These are phyloP conservation scores for Malbranchea zuffiana DNA, from an alignment of 2,329 filamentous ascomycete genomes.

Conservation along the genomic window DNA sequence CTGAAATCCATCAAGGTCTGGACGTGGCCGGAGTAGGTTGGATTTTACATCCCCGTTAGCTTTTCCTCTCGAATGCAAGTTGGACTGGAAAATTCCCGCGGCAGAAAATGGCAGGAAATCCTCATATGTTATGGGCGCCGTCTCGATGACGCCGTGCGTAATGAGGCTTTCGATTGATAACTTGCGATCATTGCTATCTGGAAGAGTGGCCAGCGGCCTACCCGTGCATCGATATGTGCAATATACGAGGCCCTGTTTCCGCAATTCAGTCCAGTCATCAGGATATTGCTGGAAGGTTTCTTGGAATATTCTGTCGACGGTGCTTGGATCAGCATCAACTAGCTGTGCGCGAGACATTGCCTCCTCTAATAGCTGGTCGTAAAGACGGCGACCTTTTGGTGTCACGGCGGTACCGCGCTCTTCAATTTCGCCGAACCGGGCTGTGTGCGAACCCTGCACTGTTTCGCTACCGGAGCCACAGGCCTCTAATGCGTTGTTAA, in stretches of 20 bases:
- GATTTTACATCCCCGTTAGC: too few relatives aligned
- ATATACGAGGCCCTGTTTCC: slow-evolving; percentile 30
- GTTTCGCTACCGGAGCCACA: background rate
- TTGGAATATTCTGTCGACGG: slow-evolving; percentile 17
- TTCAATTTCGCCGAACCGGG: slow-evolving; percentile 45
- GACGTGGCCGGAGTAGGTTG: too few relatives aligned
- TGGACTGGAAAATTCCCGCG: slow-evolving; percentile 43
- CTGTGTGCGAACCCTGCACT: slow-evolving; percentile 35
- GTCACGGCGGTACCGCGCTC: slow-evolving; percentile 44
- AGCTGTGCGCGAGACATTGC: slow-evolving; percentile 17
- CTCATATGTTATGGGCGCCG: slow-evolving; percentile 42
- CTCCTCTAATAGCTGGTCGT: slow-evolving; percentile 35
- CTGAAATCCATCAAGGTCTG: too few relatives aligned
- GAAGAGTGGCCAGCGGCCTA: slow-evolving; percentile 4
- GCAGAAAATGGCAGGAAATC: slow-evolving; percentile 46
- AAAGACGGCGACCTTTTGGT: slow-evolving; percentile 34
- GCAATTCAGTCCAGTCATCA: slow-evolving; percentile 33
- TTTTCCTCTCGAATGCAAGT: too few relatives aligned
- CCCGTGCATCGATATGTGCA: slow-evolving; percentile 26
- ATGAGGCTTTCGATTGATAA: slow-evolving; percentile 25
- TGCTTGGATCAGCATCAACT: slow-evolving; percentile 10
- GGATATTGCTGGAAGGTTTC: slow-evolving; percentile 32
- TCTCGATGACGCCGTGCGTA: slow-evolving; percentile 23
- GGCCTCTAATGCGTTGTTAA: slow-evolving; percentile 12
- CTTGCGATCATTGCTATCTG: background rate